Conservation (phyloP, 2,329 filamentous ascomycete species). For the Rhytidhysteron rufulum region DNA sequence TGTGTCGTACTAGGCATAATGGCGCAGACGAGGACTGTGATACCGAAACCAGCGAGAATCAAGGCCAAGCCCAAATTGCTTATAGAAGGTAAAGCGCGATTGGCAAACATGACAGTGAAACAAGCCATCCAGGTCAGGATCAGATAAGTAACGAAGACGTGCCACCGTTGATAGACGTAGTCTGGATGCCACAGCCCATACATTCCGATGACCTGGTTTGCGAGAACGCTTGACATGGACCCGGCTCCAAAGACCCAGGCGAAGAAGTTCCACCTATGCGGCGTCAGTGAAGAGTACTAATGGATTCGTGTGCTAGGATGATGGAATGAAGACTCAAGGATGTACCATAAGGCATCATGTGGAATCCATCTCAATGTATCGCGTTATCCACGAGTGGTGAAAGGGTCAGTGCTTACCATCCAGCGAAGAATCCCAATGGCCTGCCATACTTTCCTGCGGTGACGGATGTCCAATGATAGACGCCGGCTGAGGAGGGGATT, state of each 20-base stretch:
- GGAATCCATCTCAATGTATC: too few relatives aligned
- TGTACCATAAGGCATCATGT: background rate
- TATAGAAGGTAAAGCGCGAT: constrained; percentile 50
- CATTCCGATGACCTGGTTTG: constrained; percentile 46
- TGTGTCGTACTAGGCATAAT: constrained; percentile 51
- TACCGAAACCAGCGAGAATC: constrained; percentile 51
- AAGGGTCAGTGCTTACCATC: too few relatives aligned
- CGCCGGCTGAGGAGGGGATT: constrained; percentile 39
- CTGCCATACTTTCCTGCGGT: constrained; percentile 49
- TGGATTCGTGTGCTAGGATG: background rate
- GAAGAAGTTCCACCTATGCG: constrained; percentile 46
- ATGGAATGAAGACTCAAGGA: background rate
- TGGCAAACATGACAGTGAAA: constrained; percentile 50
- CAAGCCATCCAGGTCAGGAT: constrained; percentile 47
- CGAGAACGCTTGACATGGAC: constrained; percentile 41
- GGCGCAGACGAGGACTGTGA: constrained; percentile 54
- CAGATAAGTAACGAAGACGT: constrained; percentile 49
- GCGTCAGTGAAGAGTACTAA: background rate
- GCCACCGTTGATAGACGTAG: constrained; percentile 46
- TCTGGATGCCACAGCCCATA: constrained; percentile 47
- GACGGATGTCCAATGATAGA: constrained; percentile 53
- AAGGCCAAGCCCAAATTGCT: constrained; percentile 54
- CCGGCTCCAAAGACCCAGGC: constrained; percentile 48
- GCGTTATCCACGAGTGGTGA: too few relatives aligned
- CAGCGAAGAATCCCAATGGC: constrained; percentile 48